Conservation (phyloP, 768 basidiomycete genomes). For the Suillus clintonianus region DNA sequence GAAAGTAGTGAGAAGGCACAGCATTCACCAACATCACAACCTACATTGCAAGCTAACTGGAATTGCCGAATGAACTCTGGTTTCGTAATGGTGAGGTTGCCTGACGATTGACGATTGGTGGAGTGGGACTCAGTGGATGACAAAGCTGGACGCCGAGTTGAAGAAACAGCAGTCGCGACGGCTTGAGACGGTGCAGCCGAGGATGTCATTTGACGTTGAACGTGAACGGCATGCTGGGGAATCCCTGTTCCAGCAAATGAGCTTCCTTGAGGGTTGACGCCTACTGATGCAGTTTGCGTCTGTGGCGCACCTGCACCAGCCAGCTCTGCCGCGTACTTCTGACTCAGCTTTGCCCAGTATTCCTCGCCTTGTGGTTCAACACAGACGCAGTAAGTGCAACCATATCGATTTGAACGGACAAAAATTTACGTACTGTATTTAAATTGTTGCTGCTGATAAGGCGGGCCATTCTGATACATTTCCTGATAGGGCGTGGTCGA, state of each 20-base stretch:
- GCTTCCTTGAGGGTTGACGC: background rate
- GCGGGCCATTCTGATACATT: too few species aligned
- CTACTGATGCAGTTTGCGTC: background rate
- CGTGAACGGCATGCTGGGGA: background rate
- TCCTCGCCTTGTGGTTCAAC: background rate
- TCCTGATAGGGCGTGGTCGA: background rate
- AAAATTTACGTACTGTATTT: background rate
- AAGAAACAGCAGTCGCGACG: background rate
- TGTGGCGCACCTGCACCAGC: background rate
- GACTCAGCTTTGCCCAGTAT: background rate
- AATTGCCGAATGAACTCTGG: constrained; percentile 23
- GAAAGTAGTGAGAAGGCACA: background rate
- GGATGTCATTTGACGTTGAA: background rate
- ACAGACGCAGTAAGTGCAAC: background rate
- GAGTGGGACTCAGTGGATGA: background rate
- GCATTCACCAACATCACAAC: constrained; percentile 5
- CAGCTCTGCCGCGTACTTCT: background rate
- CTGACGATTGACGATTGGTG: background rate
- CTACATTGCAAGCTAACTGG: constrained; percentile 20
- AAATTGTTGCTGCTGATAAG: background rate
- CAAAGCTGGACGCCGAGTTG: background rate
- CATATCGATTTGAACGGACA: background rate
- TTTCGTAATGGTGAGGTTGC: constrained; percentile 3
- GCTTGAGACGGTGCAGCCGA: background rate
- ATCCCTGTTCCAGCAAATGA: background rate